These are phyloP conservation scores for Candida adriatica DNA, from an alignment of 805 yeast genomes.

Conservation along the genomic window DNA sequence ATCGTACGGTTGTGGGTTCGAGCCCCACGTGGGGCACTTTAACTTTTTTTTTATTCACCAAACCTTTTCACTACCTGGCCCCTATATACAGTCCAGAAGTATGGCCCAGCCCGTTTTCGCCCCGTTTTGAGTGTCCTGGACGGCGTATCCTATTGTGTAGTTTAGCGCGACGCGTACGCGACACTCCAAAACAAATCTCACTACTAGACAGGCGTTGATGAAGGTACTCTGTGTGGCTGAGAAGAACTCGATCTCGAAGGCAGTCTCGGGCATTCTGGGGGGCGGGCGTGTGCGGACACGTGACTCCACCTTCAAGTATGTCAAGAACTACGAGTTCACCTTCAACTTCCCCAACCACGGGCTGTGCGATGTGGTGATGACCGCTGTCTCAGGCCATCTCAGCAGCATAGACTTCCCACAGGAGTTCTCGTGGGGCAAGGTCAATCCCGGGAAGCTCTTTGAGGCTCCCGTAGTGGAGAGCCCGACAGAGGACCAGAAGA, in stretches of 20 bases:
- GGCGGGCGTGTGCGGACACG: conserved; percentile 56
- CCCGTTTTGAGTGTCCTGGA: too few species aligned
- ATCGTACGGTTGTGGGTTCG: conserved; percentile 30
- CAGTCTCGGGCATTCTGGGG: conserved; percentile 66
- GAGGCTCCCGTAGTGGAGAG: conserved; percentile 55
- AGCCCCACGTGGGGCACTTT: conserved; percentile 28
- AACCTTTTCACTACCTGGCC: not conserved
- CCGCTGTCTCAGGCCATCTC: conserved; percentile 88
- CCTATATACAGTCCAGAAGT: not conserved
- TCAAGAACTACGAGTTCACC: conserved; percentile 72
- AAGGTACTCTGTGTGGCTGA: conserved; percentile 92
- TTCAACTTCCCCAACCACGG: conserved; percentile 61
- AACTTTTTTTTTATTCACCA: conserved; percentile 1
- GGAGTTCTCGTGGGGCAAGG: conserved; percentile 47
- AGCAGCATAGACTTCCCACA: conserved; percentile 58
- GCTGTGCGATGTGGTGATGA: conserved; percentile 76
- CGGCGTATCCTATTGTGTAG: too few species aligned
- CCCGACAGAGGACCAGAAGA: conserved; percentile 33
- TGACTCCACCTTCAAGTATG: conserved; percentile 49
- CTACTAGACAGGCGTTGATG: conserved; percentile 32
- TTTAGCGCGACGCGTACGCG: too few species aligned
- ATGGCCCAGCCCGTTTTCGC: too few species aligned
- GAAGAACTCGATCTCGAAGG: conserved; percentile 89
- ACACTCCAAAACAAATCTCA: too few species aligned
- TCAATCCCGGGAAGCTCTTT: conserved; percentile 59